Base-by-base conservation (phyloP, 106 monocot species). In the Iris macrosiphon region DNA sequence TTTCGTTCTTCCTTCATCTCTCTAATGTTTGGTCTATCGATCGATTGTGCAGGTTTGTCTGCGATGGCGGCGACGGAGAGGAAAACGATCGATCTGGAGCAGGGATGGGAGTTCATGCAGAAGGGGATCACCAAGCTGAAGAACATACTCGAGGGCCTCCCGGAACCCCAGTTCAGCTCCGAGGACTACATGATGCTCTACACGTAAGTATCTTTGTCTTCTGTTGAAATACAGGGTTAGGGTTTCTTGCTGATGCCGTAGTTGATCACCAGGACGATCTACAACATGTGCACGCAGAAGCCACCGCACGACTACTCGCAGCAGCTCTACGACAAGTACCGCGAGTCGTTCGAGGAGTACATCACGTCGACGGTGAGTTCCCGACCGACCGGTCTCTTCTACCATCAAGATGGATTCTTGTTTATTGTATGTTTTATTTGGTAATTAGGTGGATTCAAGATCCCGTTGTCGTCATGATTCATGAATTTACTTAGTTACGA, bases 281-380 rank as follows among this genome's bases (percentile, higher is more conserved):
- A 78, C 42, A 70, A 83, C 19, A 83, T 83, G 83, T 83, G 83
- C 42, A 84, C 84, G 9, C 84, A 84, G 71, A 79, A 75, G 45
- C 84, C 71, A 0, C 84, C 79, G 0, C 70, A 83, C 29, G 78
- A 78, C 52, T 78, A 83, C 65, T 75, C 83, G 3, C 74, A 78
- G 56, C 70, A 78, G 66, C 52, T 78, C 4, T 83, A 79, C 57
- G 75, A 72, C 40, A 84, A 72, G 45, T 84, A 84, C 55, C 27
- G 60, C 44, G 75, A 84, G 59, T 52, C 68, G 6, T 72, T 84
- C 19, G 67, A 70, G 26, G 79, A 84, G 60, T 84, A 75, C 52
- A 75, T 84, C 23, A 72, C 34, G 27, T 37, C 68, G 4, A 79
- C 67, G 62, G 84, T 84, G 55, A 55, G 54, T n/a, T n/a, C n/a